Percentiles rank a stretch among this genome's conserved stretches.
phyloP scores from a whole-genome alignment of 2,329 filamentous ascomycete species.

The Phaeoacremonium minimum region DNA sequence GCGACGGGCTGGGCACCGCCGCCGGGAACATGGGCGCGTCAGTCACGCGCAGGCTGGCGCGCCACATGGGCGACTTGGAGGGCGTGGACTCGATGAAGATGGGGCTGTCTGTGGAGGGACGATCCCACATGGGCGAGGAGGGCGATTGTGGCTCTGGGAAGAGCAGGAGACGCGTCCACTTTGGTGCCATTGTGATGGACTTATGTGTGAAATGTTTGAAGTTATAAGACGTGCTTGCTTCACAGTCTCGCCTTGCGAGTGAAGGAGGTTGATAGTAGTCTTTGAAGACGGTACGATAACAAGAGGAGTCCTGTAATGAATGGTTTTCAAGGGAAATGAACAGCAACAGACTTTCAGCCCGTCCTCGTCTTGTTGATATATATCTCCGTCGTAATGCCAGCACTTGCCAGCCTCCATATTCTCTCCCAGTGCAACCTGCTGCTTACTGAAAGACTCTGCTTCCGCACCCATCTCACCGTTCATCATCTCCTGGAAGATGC shows the following conservation, averaged over 20 bases:
- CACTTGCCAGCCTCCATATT: too few relatives aligned
- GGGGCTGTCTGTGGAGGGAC: neutral
- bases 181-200: neutral
- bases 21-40: neutral
- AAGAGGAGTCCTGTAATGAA: neutral
- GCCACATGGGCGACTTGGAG: neutral
- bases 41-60: conserved; percentile 2
- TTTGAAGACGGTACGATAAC: neutral
- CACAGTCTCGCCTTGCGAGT: neutral
- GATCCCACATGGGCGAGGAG: conserved; percentile 2
- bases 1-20: neutral
- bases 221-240: too few relatives aligned
- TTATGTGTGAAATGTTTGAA: too few relatives aligned
- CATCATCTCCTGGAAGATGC: too few relatives aligned
- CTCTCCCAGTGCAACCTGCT: too few relatives aligned
- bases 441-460: too few relatives aligned
- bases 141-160: neutral
- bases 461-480: too few relatives aligned
- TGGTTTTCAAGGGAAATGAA: neutral
- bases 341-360: neutral
- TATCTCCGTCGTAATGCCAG: too few relatives aligned
- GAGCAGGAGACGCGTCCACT: neutral
- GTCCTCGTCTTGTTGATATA: neutral
- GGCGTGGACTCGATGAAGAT: conserved; percentile 1
- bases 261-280: neutral